These are phyloP conservation scores for Evernia prunastri DNA, from an alignment of 495 filamentous ascomycete species.

Conservation along the genomic window DNA sequence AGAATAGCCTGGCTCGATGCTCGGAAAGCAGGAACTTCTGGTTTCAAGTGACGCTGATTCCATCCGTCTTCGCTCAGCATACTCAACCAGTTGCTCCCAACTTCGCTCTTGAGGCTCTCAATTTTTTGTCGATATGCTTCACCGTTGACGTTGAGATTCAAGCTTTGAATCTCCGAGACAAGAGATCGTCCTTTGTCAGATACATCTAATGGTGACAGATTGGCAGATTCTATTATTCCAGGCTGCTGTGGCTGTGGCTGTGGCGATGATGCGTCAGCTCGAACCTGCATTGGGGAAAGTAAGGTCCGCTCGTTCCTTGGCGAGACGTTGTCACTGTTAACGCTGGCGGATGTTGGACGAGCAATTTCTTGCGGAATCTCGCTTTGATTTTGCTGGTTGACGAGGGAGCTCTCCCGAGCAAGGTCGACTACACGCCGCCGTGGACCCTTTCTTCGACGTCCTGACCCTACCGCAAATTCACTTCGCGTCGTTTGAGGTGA, in stretches of 20 bases:
- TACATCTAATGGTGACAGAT: neutral
- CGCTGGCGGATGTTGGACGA: neutral
- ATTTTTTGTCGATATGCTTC: conserved; percentile 81
- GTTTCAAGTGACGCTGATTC: conserved; percentile 32
- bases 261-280: neutral
- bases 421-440: conserved; percentile 80
- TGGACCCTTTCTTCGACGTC: conserved; percentile 44
- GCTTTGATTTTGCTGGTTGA: conserved; percentile 6
- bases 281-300: conserved; percentile 5
- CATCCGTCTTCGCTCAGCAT: conserved; percentile 75
- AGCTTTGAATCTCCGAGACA: conserved; percentile 48
- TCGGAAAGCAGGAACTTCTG: conserved; percentile 30
- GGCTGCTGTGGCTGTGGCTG: neutral
- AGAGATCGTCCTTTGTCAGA: conserved; percentile 32
- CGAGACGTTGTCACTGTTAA: conserved; percentile 4
- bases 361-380: neutral
- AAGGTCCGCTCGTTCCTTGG: conserved; percentile 9
- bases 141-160: conserved; percentile 61
- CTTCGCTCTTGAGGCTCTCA: conserved; percentile 73
- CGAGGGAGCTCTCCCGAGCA: conserved; percentile 46
- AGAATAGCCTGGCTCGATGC: conserved; percentile 46
- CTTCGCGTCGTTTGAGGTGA: conserved; percentile 20
- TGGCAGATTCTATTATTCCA: neutral
- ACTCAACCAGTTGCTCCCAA: conserved; percentile 77
- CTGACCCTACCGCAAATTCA: conserved; percentile 35